Percentiles rank a stretch among this genome's conserved stretches.
Conservation (phyloP, 2,329 filamentous ascomycete species). For the Colletotrichum orbiculare region DNA sequence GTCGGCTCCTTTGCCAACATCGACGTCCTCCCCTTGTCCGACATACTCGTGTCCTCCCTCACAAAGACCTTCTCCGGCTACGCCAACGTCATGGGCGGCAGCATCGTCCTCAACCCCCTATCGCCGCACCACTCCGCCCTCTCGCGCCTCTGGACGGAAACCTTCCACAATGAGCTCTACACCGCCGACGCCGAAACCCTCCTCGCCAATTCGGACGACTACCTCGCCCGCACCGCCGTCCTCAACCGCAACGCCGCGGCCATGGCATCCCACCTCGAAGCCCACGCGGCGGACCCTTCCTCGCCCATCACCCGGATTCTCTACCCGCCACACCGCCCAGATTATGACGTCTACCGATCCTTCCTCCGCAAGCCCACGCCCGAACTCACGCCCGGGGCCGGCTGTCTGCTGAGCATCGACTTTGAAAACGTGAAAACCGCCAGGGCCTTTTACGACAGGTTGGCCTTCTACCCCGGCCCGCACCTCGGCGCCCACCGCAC, state of each 20-base stretch:
- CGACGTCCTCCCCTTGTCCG: conserved; percentile 60
- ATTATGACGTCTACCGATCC: conserved; percentile 50
- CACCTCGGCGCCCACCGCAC: conserved; percentile 66
- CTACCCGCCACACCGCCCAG: conserved; percentile 55
- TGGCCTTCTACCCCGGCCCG: conserved; percentile 62
- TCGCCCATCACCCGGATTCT: conserved; percentile 53
- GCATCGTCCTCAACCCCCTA: conserved; percentile 59
- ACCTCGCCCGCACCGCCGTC: conserved; percentile 50
- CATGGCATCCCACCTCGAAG: conserved; percentile 53
- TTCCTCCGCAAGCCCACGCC: conserved; percentile 50
- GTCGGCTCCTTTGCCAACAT: conserved; percentile 60
- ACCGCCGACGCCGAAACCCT: conserved; percentile 57
- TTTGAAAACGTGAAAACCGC: conserved; percentile 55
- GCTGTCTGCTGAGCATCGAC: conserved; percentile 64
- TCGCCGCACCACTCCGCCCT: conserved; percentile 54
- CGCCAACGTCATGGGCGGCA: conserved; percentile 66
- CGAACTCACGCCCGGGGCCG: conserved; percentile 65
- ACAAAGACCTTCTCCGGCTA: conserved; percentile 71
- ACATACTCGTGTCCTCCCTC: conserved; percentile 62
- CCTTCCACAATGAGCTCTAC: conserved; percentile 58
- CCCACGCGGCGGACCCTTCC: conserved; percentile 41
- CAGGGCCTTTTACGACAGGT: conserved; percentile 60
- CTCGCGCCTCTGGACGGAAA: conserved; percentile 37
- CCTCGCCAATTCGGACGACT: conserved; percentile 56
- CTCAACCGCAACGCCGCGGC: conserved; percentile 58